Percentiles rank a stretch among this genome's conserved stretches.
Evolutionary conservation across 2,329 filamentous ascomycete species (phyloP).

Genomic region (Endothia cerciana): DNA sequence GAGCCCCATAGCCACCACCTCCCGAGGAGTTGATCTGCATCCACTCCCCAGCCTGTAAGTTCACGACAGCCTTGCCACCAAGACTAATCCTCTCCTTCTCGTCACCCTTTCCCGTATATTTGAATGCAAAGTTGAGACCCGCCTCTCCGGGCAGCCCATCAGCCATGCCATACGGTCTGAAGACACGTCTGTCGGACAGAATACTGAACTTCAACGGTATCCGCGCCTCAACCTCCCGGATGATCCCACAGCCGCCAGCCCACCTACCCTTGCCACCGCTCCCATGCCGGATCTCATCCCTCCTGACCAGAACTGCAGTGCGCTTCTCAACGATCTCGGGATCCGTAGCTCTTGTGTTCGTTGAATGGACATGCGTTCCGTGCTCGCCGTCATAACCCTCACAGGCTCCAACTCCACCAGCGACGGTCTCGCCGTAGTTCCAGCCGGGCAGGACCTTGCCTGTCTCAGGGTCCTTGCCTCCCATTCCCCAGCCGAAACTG

Average conservation of each 20-base stretch:
- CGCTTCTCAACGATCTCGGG: slow-evolving; percentile 40
- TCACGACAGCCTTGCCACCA: slow-evolving; percentile 39
- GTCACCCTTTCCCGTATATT: slow-evolving; percentile 34
- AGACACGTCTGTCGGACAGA: slow-evolving; percentile 40
- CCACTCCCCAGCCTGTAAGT: slow-evolving; percentile 39
- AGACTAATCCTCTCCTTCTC: slow-evolving; percentile 38
- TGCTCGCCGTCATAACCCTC: slow-evolving; percentile 36
- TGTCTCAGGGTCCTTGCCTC: slow-evolving; percentile 28
- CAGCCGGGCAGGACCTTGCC: slow-evolving; percentile 32
- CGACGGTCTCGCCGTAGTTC: slow-evolving; percentile 39
- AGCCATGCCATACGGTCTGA: slow-evolving; percentile 40
- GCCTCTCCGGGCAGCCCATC: slow-evolving; percentile 35
- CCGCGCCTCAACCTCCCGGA: slow-evolving; percentile 40
- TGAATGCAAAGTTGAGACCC: slow-evolving; percentile 38
- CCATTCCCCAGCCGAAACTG: slow-evolving; percentile 31
- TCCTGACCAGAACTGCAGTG: slow-evolving; percentile 38
- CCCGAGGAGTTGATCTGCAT: slow-evolving; percentile 43
- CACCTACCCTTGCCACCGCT: slow-evolving; percentile 38
- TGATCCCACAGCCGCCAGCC: slow-evolving; percentile 39
- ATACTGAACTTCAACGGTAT: slow-evolving; percentile 41
- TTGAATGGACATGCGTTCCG: slow-evolving; percentile 36
- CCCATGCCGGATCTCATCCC: slow-evolving; percentile 35
- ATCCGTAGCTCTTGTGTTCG: slow-evolving; percentile 38
- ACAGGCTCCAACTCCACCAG: slow-evolving; percentile 39
- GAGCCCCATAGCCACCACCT: slow-evolving; percentile 37